A percentile compares a stretch with the other conserved stretches of the same genome.
Evolutionary conservation across 2,329 filamentous ascomycete species (phyloP).

Genomic region (Alternaria burnsii): DNA sequence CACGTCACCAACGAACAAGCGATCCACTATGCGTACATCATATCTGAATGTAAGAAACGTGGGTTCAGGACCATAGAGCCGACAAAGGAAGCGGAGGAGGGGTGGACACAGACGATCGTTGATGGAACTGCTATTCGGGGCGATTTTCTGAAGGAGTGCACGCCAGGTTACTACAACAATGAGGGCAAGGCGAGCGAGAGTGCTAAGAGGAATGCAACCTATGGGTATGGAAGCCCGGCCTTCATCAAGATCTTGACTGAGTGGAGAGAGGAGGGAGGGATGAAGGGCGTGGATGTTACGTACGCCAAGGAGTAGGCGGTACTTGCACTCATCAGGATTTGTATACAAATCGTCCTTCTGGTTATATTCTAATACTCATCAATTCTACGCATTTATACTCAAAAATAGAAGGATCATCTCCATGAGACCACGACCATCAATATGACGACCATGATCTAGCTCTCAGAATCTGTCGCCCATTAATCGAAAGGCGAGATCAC

Average conservation of each 20-base stretch:
- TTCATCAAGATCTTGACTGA: constrained; percentile 45
- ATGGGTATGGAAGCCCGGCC: constrained; percentile 40
- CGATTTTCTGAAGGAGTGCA: constrained; percentile 57
- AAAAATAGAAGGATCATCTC: no score
- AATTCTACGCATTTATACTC: neutral
- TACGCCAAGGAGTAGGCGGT: neutral
- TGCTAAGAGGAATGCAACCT: constrained; percentile 30
- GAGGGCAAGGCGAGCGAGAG: constrained; percentile 24
- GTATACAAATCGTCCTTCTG: neutral
- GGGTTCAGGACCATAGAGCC: constrained; percentile 55
- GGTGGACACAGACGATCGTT: constrained; percentile 58
- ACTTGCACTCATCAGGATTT: neutral
- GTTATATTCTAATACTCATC: neutral
- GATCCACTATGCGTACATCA: constrained; percentile 57
- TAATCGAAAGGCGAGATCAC: rapidly evolving
- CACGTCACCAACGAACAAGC: constrained; percentile 38
- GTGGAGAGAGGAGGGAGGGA: constrained; percentile 40
- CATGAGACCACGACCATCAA: no score
- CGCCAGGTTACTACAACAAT: constrained; percentile 63
- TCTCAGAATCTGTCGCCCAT: no score
- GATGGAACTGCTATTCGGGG: constrained; percentile 53
- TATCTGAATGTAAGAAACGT: constrained; percentile 47
- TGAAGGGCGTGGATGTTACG: constrained; percentile 34
- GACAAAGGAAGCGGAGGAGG: constrained; percentile 57
- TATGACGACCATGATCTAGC: no score